These are phyloP conservation scores for Pseudotsuga menziesii DNA, from an alignment of 75 land plant species.

Conservation along the genomic window DNA sequence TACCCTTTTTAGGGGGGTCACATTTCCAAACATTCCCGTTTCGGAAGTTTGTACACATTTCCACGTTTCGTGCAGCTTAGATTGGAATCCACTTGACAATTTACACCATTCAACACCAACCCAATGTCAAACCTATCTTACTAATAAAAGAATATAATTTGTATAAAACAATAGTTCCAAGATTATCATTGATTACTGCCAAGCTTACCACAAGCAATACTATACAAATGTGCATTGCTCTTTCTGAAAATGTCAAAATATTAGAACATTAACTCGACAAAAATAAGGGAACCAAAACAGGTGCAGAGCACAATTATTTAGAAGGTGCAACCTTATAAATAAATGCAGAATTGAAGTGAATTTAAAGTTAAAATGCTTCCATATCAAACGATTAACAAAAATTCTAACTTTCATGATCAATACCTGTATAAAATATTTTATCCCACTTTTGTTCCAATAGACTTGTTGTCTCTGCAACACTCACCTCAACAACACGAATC, in stretches of 20 bases:
- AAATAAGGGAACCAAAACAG: neutral
- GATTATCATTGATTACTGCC: too few species aligned
- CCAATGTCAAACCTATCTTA: neutral
- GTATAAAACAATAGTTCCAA: neutral
- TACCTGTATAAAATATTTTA: conserved; percentile 96
- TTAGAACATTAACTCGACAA: neutral
- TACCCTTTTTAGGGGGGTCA: too few species aligned
- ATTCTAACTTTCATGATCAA: neutral
- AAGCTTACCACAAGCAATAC: neutral
- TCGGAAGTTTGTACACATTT: too few species aligned
- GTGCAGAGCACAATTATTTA: neutral
- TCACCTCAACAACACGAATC: conserved; percentile 84
- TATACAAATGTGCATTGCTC: neutral
- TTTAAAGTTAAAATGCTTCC: neutral
- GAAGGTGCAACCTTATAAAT: neutral
- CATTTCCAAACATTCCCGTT: too few species aligned
- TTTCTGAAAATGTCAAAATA: neutral
- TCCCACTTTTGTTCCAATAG: conserved; percentile 93
- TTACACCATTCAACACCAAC: neutral
- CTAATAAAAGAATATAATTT: neutral
- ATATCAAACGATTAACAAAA: neutral
- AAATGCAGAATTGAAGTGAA: neutral
- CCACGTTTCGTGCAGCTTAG: neutral
- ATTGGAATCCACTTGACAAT: neutral
- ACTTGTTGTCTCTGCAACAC: conserved; percentile 65